Evolutionary conservation across 108 stramenopile species (phyloP).

Genomic region (Pseudonitzschia multiseries): DNA sequence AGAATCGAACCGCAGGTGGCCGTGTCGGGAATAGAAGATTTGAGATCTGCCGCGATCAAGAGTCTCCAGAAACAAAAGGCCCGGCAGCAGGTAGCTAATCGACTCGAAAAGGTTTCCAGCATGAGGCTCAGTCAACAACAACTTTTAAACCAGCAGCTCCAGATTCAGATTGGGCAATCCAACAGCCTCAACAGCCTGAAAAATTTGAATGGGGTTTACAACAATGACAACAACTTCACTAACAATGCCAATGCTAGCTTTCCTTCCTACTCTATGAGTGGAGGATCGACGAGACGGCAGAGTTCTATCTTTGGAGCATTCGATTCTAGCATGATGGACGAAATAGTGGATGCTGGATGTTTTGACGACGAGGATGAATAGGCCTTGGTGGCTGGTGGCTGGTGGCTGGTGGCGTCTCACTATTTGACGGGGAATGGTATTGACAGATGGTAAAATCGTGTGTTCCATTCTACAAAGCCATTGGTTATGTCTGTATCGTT

Average conservation of each 20-base stretch:
- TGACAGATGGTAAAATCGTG: no score
- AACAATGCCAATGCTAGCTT: neutral
- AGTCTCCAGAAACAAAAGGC: conserved; percentile 33
- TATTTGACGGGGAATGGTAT: no score
- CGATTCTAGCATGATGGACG: conserved; percentile 15
- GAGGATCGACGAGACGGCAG: conserved; percentile 7
- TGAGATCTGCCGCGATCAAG: conserved; percentile 18
- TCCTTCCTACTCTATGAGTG: neutral
- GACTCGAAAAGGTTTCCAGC: conserved; percentile 18
- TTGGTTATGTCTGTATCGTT: no score
- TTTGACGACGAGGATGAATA: conserved; percentile 9
- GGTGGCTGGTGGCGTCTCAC: no score
- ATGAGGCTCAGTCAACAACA: neutral
- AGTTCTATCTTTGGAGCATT: conserved; percentile 17
- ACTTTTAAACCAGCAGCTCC: neutral
- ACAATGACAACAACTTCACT: neutral
- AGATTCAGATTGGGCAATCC: neutral
- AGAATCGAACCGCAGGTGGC: neutral
- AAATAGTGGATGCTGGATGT: conserved; percentile 3
- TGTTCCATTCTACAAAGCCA: no score
- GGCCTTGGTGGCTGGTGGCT: no score
- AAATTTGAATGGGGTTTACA: neutral
- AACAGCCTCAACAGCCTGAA: neutral
- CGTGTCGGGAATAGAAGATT: conserved; percentile 11
- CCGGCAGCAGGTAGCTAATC: conserved; percentile 26